Conservation (phyloP, 2,329 filamentous ascomycete genomes). For the Pleomassaria siparia region DNA sequence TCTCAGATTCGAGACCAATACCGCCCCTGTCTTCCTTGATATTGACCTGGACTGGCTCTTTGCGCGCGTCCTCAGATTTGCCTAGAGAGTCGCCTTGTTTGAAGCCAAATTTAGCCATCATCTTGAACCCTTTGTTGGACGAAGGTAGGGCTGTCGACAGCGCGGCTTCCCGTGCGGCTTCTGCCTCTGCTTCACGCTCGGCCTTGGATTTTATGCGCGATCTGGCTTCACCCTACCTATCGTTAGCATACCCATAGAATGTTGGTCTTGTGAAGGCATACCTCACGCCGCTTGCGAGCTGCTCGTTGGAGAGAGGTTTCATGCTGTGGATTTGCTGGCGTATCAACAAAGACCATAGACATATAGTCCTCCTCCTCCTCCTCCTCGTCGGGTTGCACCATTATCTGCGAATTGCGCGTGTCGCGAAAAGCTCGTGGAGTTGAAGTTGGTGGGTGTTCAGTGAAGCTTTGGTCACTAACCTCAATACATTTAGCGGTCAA, state of each 20-base stretch:
- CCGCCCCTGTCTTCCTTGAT: constrained; percentile 80
- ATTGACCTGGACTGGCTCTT: constrained; percentile 74
- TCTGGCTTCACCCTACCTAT: constrained; percentile 29
- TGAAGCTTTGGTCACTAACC: neutral
- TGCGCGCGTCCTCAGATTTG: constrained; percentile 54
- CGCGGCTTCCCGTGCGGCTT: constrained; percentile 70
- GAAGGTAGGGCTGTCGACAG: constrained; percentile 71
- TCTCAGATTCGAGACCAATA: constrained; percentile 80
- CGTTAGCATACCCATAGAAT: constrained; percentile 15
- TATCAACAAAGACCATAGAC: constrained; percentile 85
- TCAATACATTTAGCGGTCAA: neutral
- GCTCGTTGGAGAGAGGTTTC: constrained; percentile 66
- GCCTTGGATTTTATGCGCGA: constrained; percentile 57
- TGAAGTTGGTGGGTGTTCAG: neutral
- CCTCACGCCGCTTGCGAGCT: constrained; percentile 56
- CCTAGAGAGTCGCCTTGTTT: constrained; percentile 74
- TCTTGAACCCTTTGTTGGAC: constrained; percentile 83
- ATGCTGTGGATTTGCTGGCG: constrained; percentile 55
- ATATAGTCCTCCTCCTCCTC: constrained; percentile 98
- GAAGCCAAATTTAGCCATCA: constrained; percentile 98
- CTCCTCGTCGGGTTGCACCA: constrained; percentile 63
- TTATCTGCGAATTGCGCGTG: constrained; percentile 6
- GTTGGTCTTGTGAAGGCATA: constrained; percentile 20
- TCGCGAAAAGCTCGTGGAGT: neutral
- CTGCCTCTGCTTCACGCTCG: constrained; percentile 75